Conservation (phyloP, 139 green algal species). For the Picochlorum sp. region DNA sequence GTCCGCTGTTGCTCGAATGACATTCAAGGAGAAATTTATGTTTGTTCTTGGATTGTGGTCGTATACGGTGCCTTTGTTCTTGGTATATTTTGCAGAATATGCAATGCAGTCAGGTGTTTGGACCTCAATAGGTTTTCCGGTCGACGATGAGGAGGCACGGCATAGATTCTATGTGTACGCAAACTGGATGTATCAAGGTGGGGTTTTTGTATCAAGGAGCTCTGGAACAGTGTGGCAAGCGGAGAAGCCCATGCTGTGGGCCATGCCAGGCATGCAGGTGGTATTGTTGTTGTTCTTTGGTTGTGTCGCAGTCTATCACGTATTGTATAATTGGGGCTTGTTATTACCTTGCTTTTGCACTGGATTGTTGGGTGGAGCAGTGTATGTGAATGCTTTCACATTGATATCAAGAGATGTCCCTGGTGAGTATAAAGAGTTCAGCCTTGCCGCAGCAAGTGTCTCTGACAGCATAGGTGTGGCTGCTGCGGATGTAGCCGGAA, state of each 20-base stretch:
- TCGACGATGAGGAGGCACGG: conserved; percentile 22
- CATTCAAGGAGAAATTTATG: conserved; percentile 15
- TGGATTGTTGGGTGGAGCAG: conserved; percentile 49
- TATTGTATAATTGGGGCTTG: conserved; percentile 41
- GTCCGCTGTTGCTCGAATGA: conserved; percentile 15
- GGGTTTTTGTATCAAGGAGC: conserved; percentile 51
- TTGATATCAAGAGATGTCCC: conserved; percentile 37
- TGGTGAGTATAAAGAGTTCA: conserved; percentile 37
- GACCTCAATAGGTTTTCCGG: conserved; percentile 53
- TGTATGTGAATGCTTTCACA: conserved; percentile 62
- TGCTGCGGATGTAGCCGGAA: conserved; percentile 35
- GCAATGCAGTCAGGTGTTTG: conserved; percentile 53
- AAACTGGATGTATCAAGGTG: conserved; percentile 52
- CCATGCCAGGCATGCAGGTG: conserved; percentile 47
- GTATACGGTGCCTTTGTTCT: conserved; percentile 48
- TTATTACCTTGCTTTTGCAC: conserved; percentile 36
- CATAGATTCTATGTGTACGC: conserved; percentile 43
- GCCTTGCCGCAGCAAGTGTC: conserved; percentile 41
- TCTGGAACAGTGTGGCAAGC: conserved; percentile 47
- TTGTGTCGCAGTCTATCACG: conserved; percentile 25
- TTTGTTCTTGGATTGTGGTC: conserved; percentile 32
- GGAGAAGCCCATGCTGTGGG: conserved; percentile 28
- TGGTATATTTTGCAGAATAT: conserved; percentile 60
- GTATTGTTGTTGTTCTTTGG: conserved; percentile 49
- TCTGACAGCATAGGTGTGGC: conserved; percentile 49